Base-by-base conservation (phyloP, 192 early-diverging fungal genomes). In the Backusella westeae region DNA sequence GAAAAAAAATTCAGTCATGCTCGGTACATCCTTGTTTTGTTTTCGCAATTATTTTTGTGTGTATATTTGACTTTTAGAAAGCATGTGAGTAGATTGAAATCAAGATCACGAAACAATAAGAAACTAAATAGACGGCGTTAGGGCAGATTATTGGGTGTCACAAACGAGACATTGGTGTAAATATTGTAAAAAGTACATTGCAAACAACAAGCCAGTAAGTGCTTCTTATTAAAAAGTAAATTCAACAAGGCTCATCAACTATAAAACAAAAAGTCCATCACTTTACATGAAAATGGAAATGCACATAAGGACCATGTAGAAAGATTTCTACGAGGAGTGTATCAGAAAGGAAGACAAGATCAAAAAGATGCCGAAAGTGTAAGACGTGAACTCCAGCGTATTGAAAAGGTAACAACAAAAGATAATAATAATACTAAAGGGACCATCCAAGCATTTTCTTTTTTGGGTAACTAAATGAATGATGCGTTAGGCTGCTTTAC, bases 241-340 rank as follows among this genome's bases (percentile, higher is more conserved):
- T 3, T 32, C 17, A 49, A 26, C n/a, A 41, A 26, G 19, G n/a
- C 15, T n/a, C 5, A 49, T n/a, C 46, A 38, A 10, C 12, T 3
- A 3, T 32, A 32, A 42, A 23, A 14, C 4, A 71, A 70, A 39
- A 17, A 75, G 90, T 89, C 87, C 36, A 87, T 90, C 14, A 71
- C 73, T 42, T 87, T 90, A 56, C 95, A 96, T 74, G 95, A 96
- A 68, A 85, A 74, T 21, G 95, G 94, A 15, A 85, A 83, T 44
- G 92, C 93, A 49, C 95, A 96, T 85, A 95, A 93, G 79, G 91
- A 93, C n/a, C 93, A 91, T 78, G 90, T 94, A 2, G 91, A 93
- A 75, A 84, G 85, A 39, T 94, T 92, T 75, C 70, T 96, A 49
- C 89, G 91, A 26, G 85, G 91, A 63, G 86, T 93, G 34, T 85